Evolutionary conservation across 306 rosid species (phyloP).

Genomic region (Begonia masoniana): DNA sequence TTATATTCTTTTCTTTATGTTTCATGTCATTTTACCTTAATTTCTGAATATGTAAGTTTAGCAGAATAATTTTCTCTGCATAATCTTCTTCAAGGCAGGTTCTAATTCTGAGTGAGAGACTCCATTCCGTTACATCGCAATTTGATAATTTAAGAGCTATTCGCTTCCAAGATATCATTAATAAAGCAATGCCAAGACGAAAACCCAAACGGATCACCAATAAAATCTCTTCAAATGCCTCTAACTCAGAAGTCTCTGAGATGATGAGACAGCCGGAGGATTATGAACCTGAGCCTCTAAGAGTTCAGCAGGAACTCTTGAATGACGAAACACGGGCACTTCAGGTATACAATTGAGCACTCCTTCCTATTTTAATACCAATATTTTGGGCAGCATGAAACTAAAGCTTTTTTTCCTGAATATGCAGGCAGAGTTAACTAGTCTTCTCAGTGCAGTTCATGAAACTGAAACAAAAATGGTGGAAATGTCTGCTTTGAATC

Average conservation of each 20-base stretch:
- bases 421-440: conserved; percentile 63
- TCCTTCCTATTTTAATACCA: neutral
- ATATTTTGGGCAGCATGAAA: neutral
- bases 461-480: conserved; percentile 98
- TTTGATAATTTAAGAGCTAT: conserved; percentile 92
- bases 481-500: conserved; percentile 95
- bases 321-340: conserved; percentile 94
- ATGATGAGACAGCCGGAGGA: conserved; percentile 47
- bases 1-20: too few species aligned
- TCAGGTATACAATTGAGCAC: conserved; percentile 40
- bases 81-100: conserved; percentile 30
- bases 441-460: conserved; percentile 73
- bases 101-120: conserved; percentile 78
- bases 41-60: too few species aligned
- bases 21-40: too few species aligned
- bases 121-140: conserved; percentile 71
- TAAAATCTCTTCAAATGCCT: conserved; percentile 28
- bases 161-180: conserved; percentile 85
- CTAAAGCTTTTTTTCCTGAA: conserved; percentile 8
- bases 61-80: too few species aligned
- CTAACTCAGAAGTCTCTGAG: conserved; percentile 30
- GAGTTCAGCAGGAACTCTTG: conserved; percentile 72
- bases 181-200: conserved; percentile 64
- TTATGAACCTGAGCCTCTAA: conserved; percentile 41
- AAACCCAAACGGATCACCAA: conserved; percentile 34